These are phyloP conservation scores for Eutrema salsugineum DNA, from an alignment of 441 rosid species.

Conservation along the genomic window DNA sequence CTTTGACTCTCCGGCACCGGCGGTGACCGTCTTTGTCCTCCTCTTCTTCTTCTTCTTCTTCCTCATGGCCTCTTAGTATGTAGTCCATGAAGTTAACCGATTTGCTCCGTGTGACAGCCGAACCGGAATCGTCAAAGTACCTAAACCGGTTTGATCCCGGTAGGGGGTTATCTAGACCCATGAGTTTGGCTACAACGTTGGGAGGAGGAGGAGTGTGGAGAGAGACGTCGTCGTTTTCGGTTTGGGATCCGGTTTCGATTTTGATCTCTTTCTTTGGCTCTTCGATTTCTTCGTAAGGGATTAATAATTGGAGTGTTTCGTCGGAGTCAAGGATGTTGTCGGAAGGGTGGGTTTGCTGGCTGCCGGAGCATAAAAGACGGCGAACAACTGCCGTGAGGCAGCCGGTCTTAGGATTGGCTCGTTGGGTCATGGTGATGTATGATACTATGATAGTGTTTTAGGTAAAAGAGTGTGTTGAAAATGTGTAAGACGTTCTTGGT, in stretches of 20 bases:
- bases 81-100: conserved; percentile 94
- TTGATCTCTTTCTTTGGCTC: conserved; percentile 27
- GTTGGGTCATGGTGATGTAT: conserved; percentile 20
- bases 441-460: conserved; percentile 1
- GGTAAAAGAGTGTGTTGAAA: background rate
- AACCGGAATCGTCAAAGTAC: conserved; percentile 33
- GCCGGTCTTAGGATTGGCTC: conserved; percentile 42
- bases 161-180: conserved; percentile 70
- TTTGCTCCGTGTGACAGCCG: conserved; percentile 56
- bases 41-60: conserved; percentile 24
- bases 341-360: conserved; percentile 75
- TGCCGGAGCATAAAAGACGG: conserved; percentile 61
- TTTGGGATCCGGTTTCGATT: conserved; percentile 10
- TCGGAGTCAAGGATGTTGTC: conserved; percentile 39
- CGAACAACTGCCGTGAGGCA: conserved; percentile 63
- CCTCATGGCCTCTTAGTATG: conserved; percentile 40
- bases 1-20: conserved; percentile 57
- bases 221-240: conserved; percentile 24
- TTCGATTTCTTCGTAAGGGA: conserved; percentile 24
- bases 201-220: conserved; percentile 43
- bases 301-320: conserved; percentile 20
- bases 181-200: conserved; percentile 79
- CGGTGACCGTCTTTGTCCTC: conserved; percentile 24
- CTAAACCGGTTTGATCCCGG: conserved; percentile 49
- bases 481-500: background rate